Base-by-base conservation (phyloP, 2,329 filamentous ascomycete genomes). In the Anthostomella pinea region DNA sequence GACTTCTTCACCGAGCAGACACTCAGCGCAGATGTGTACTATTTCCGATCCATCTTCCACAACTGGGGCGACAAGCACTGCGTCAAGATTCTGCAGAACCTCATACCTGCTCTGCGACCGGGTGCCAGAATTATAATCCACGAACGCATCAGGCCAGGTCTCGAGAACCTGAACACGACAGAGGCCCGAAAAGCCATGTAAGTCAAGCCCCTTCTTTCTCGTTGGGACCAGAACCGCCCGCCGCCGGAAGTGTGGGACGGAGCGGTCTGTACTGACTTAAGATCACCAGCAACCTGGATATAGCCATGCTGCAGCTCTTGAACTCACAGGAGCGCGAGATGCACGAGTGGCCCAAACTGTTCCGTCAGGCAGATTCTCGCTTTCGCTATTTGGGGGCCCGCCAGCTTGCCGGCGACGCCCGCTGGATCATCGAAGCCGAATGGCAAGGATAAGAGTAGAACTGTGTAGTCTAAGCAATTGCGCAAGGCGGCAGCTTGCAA, bases 51-150 rank as follows among this genome's bases (percentile, higher is more conserved):
- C 22, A 58, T 58, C 14, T 52, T 59, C 17, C 57, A 59, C 18
- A 52, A 58, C 27, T 62, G 54, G 55, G 36, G 46, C 1, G 57
- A 62, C 25, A 56, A 58, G 24, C 54, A 60, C 33, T 56, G 50
- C 37, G 41, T 58, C 28, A 43, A 52, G 17, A 54, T 60, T 10
- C 41, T 62, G 5, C 45, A 49, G 16, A 50, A 38, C 4, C 47
- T 62, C 1, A 32, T 58, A 9, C 56, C 57, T 0, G 52, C 44
- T 1, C 24, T 62, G 15, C 49, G 44, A 30, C 35, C 33, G 9
- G 49, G 45, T 5, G 45, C 47, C 1, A 40, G 39, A 17, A 30
- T 52, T 4, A 13, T 54, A 2, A 51, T 53, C 11, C 41, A 54
- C 15, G 51, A 54, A 13, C 35, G 39, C 8, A 42, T 48, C 7